These are phyloP conservation scores for Amanita fuliginea DNA, from an alignment of 768 basidiomycete genomes.

Conservation along the genomic window DNA sequence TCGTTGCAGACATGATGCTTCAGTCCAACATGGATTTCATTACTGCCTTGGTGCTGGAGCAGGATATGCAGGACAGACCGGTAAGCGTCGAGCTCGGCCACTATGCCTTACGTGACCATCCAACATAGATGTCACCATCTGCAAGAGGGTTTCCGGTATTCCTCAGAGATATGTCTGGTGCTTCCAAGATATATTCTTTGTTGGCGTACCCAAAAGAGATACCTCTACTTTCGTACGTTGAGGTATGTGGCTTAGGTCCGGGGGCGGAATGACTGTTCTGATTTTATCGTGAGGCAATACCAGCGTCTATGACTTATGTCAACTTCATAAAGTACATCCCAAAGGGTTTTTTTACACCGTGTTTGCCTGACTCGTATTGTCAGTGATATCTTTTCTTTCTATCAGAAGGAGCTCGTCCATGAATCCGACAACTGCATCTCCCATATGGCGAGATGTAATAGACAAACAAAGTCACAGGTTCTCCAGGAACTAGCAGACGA, in stretches of 20 bases:
- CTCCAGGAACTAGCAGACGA: slow-evolving; percentile 2
- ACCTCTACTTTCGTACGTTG: slow-evolving; percentile 6
- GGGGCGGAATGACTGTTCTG: background rate
- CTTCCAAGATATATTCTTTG: slow-evolving; percentile 1
- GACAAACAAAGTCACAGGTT: background rate
- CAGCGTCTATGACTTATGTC: slow-evolving; percentile 4
- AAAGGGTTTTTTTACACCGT: background rate
- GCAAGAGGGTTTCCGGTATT: background rate
- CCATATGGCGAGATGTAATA: background rate
- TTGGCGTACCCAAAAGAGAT: slow-evolving; percentile 6
- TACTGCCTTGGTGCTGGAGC: slow-evolving; percentile 15
- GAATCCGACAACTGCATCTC: slow-evolving; percentile 2
- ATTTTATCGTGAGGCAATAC: background rate
- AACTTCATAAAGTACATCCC: background rate
- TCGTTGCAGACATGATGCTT: slow-evolving; percentile 23
- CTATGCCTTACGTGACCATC: background rate
- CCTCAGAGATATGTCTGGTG: background rate
- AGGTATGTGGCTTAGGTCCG: background rate
- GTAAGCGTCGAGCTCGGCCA: background rate
- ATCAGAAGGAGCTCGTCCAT: background rate
- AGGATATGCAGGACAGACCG: slow-evolving; percentile 1
- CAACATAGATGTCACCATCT: background rate
- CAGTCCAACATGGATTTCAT: slow-evolving; percentile 24
- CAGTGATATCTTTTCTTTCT: slow-evolving; percentile 5
- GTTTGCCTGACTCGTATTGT: background rate